Percentiles rank a stretch among this genome's conserved stretches.
phyloP scores from a whole-genome alignment of 139 green algal genomes.

The Auxenochlorella pyrenoidosa region DNA sequence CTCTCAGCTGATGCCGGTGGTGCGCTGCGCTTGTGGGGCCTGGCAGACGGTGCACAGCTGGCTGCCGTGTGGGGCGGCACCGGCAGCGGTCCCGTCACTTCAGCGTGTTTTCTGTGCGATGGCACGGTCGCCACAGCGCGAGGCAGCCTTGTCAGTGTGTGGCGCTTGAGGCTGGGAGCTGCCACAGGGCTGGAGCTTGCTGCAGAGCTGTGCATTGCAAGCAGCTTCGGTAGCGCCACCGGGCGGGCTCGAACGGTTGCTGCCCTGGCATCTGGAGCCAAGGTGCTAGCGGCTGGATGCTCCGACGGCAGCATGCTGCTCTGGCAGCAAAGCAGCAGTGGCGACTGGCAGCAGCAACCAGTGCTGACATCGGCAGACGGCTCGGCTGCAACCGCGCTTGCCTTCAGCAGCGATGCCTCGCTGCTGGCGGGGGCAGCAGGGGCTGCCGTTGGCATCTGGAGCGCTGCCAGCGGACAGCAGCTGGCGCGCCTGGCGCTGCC shows the following conservation, averaged over 20 bases:
- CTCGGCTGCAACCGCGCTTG: not conserved
- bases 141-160: slow-evolving; percentile 3
- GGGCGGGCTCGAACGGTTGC: not conserved
- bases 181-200: not conserved
- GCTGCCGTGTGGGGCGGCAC: not conserved
- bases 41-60: not conserved
- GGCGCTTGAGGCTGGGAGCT: not conserved
- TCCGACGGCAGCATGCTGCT: slow-evolving; percentile 14
- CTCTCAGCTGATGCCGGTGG: not conserved
- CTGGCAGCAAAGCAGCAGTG: not conserved
- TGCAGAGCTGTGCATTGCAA: not conserved
- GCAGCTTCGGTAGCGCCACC: not conserved
- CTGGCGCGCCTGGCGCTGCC: not conserved
- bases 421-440: slow-evolving; percentile 5
- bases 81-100: not conserved
- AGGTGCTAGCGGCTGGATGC: slow-evolving; percentile 18
- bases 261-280: not conserved
- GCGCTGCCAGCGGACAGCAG: not conserved
- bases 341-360: not conserved
- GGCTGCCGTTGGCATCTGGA: not conserved
- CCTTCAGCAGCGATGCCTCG: not conserved
- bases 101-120: not conserved
- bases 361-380: not conserved
- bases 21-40: not conserved
- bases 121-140: not conserved